Percentiles rank a stretch among this genome's conserved stretches.
These are phyloP conservation scores for Murraya paniculata DNA, from an alignment of 345 rosid species.

Conservation along the genomic window DNA sequence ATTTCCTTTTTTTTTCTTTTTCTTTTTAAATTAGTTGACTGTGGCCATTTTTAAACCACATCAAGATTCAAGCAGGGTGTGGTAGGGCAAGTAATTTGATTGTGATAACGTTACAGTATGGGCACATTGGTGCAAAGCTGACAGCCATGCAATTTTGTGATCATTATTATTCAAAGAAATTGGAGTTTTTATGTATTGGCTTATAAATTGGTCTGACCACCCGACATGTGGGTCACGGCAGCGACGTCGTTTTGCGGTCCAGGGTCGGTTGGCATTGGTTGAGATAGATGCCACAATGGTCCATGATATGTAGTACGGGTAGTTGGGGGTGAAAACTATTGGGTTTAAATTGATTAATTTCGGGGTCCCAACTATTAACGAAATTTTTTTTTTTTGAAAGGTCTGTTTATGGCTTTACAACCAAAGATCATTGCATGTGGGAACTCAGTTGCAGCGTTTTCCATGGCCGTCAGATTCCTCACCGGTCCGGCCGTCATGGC, in stretches of 20 bases:
- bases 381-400: conserved; percentile 26
- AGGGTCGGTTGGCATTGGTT: conserved; percentile 23
- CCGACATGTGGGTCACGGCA: conserved; percentile 38
- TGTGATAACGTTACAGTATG: background rate
- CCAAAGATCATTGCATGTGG: conserved; percentile 99
- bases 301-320: background rate
- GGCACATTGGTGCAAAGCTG: conserved; percentile 15
- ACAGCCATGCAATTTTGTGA: conserved; percentile 19
- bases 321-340: conserved; percentile 6
- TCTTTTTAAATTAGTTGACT: background rate
- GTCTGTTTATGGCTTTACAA: conserved; percentile 97
- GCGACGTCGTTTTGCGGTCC: conserved; percentile 22
- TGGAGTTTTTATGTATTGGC: conserved; percentile 7
- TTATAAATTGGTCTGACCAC: conserved; percentile 10
- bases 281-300: conserved; percentile 18
- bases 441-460: conserved; percentile 70
- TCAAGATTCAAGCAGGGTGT: conserved; percentile 3
- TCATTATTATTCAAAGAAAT: background rate
- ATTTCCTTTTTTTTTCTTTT: background rate
- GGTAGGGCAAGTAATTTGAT: conserved; percentile 19
- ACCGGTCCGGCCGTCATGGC: conserved; percentile 97
- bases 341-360: background rate
- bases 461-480: conserved; percentile 93
- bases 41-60: conserved; percentile 4
- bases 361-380: background rate